A percentile compares a stretch with the other conserved stretches of the same genome.
phyloP scores from a whole-genome alignment of 192 early-diverging fungal genomes.

The Jimgerdemannia flammicorona region DNA sequence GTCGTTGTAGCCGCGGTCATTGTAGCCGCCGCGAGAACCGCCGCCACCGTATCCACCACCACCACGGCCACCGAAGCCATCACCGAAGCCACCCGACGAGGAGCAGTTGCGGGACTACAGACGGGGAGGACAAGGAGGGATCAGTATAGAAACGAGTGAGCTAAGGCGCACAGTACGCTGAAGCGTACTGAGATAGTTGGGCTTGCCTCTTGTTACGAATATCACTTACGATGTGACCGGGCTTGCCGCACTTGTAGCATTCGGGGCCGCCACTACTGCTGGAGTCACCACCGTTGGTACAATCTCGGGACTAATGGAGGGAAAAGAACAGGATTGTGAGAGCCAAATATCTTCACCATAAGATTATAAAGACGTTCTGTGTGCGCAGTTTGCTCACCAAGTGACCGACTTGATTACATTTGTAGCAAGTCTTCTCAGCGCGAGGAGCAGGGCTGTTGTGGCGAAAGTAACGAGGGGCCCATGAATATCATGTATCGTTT shows the following conservation, averaged over 20 bases:
- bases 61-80: background rate
- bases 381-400: background rate
- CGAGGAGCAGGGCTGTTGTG: constrained; percentile 35
- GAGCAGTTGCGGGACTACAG: background rate
- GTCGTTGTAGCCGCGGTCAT: background rate
- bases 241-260: constrained; percentile 41
- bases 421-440: constrained; percentile 53
- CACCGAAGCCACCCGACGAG: background rate
- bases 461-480: background rate
- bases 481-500: background rate
- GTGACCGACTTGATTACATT: constrained; percentile 49
- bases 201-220: no score
- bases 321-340: background rate
- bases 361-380: no score
- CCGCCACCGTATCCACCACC: background rate
- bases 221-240: constrained; percentile 26
- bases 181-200: no score
- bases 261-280: constrained; percentile 32
- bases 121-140: background rate
- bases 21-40: background rate
- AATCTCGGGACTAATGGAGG: background rate
- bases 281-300: constrained; percentile 15
- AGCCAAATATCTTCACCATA: background rate
- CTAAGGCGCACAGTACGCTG: background rate
- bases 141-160: background rate